A percentile compares a stretch with the other conserved stretches of the same genome.
Evolutionary conservation across 2,329 filamentous ascomycete species (phyloP).

Genomic region (Teratosphaeriaceae sp.): DNA sequence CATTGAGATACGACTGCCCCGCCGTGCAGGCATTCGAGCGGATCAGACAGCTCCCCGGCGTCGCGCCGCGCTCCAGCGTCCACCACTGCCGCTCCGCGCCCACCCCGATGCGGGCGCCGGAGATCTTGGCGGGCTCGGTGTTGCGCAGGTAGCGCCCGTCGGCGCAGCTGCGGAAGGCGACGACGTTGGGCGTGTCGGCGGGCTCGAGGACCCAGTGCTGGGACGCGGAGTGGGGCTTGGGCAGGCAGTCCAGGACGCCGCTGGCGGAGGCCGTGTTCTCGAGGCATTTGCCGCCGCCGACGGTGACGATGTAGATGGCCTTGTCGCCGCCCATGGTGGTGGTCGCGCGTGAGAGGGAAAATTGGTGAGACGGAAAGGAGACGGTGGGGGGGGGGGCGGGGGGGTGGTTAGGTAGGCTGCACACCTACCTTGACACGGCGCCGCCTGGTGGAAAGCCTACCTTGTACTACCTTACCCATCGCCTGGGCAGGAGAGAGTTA

Average conservation of each 20-base stretch:
- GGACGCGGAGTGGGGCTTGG: not conserved
- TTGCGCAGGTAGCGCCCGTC: conserved; percentile 4
- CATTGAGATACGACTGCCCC: conserved; percentile 1
- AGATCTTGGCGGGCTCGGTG: not conserved
- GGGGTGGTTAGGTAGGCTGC: no score
- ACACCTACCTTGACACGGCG: no score
- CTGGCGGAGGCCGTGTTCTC: not conserved
- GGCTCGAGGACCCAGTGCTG: conserved; percentile 3
- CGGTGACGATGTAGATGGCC: conserved; percentile 3
- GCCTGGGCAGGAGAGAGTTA: no score
- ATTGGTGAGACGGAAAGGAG: no score
- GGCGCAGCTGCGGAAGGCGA: conserved; percentile 2
- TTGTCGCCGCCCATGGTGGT: not conserved
- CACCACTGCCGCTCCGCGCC: conserved; percentile 7
- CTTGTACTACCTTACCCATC: no score
- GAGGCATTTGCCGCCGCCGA: conserved; percentile 4
- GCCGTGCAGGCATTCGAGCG: conserved; percentile 1
- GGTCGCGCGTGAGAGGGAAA: no score
- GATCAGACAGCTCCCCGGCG: conserved; percentile 1
- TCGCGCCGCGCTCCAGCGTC: conserved; percentile 1
- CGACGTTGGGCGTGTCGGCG: not conserved
- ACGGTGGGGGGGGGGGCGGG: no score
- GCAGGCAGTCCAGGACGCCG: conserved; percentile 3
- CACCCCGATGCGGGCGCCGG: not conserved
- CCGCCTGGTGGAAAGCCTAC: no score